Evolutionary conservation across 352 stramenopile species (phyloP).

Genomic region (Peronospora farinosa): DNA sequence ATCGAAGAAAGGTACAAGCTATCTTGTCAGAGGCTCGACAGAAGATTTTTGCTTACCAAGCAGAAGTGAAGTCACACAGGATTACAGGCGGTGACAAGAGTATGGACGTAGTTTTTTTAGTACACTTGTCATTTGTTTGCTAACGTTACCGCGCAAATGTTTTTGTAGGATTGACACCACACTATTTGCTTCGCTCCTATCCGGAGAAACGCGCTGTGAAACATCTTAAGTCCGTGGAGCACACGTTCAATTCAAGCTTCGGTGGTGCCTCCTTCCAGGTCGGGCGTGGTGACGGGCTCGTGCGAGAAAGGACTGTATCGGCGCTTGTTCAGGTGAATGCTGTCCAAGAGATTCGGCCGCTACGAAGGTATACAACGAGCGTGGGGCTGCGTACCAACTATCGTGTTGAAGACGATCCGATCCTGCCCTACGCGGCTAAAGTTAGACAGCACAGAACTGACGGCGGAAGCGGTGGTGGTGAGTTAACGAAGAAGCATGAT

Average conservation of each 20-base stretch:
- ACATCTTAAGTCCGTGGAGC: conserved; percentile 5
- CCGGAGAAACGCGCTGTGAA: conserved; percentile 16
- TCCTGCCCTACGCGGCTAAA: conserved; percentile 55
- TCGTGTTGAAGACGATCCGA: conserved; percentile 54
- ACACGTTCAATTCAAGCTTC: not conserved
- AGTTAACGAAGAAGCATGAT: conserved; percentile 18
- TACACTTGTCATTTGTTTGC: not conserved
- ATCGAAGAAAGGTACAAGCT: conserved; percentile 23
- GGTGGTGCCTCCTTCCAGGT: conserved; percentile 17
- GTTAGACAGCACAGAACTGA: conserved; percentile 32
- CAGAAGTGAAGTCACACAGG: conserved; percentile 12
- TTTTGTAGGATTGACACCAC: conserved; percentile 7
- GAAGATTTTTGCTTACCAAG: conserved; percentile 21
- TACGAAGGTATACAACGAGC: conserved; percentile 31
- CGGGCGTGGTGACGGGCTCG: conserved; percentile 9
- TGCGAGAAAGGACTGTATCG: conserved; percentile 13
- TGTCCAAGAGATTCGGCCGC: conserved; percentile 8
- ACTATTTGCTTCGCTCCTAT: conserved; percentile 5
- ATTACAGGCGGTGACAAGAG: conserved; percentile 4
- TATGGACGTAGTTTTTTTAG: not conserved
- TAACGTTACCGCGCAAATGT: conserved; percentile 6
- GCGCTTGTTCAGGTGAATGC: conserved; percentile 17
- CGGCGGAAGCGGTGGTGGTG: conserved; percentile 22
- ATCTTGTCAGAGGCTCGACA: conserved; percentile 26
- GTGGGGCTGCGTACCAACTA: conserved; percentile 38